These are phyloP conservation scores for Meyerozyma guilliermondii DNA, from an alignment of 1,139 yeast genomes.

Conservation along the genomic window DNA sequence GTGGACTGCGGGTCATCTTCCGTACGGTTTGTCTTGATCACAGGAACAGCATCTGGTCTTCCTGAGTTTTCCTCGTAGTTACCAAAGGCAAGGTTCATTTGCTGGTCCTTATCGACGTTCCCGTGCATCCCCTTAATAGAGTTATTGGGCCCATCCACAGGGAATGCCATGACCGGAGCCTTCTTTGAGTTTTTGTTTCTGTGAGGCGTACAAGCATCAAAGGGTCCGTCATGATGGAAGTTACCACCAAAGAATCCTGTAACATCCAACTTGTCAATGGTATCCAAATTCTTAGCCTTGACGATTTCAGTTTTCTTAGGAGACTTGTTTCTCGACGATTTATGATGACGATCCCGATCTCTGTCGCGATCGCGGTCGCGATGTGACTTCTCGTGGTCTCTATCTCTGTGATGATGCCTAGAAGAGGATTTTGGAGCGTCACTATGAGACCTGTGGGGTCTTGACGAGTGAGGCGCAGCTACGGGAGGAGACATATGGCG, in stretches of 20 bases:
- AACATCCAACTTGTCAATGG: conserved; percentile 91
- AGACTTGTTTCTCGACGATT: conserved; percentile 19
- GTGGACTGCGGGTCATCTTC: conserved; percentile 6
- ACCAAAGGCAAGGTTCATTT: conserved; percentile 62
- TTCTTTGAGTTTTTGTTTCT: conserved; percentile 76
- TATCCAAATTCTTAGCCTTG: conserved; percentile 66
- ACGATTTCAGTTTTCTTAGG: conserved; percentile 39
- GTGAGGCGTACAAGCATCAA: conserved; percentile 97
- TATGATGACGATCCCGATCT: conserved; percentile 7
- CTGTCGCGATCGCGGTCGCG: conserved; percentile 4
- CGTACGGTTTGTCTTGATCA: conserved; percentile 4
- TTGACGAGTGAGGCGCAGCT: conserved; percentile 7
- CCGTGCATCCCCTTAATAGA: conserved; percentile 63
- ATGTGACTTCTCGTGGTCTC: conserved; percentile 1
- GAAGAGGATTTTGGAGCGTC: conserved; percentile 1
- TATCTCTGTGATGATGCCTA: conserved; percentile 10
- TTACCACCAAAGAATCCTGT: conserved; percentile 94
- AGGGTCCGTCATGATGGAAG: conserved; percentile 98
- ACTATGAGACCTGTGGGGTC: conserved; percentile 12
- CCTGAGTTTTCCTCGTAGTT: conserved; percentile 22
- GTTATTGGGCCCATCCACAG: conserved; percentile 90
- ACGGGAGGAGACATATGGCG: conserved; percentile 13
- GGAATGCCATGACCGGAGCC: conserved; percentile 95
- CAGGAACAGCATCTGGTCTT: conserved; percentile 2
- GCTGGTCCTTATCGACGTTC: conserved; percentile 46